These are phyloP conservation scores for Fusarium sp. DNA, from an alignment of 2,329 filamentous ascomycete genomes.

Conservation along the genomic window DNA sequence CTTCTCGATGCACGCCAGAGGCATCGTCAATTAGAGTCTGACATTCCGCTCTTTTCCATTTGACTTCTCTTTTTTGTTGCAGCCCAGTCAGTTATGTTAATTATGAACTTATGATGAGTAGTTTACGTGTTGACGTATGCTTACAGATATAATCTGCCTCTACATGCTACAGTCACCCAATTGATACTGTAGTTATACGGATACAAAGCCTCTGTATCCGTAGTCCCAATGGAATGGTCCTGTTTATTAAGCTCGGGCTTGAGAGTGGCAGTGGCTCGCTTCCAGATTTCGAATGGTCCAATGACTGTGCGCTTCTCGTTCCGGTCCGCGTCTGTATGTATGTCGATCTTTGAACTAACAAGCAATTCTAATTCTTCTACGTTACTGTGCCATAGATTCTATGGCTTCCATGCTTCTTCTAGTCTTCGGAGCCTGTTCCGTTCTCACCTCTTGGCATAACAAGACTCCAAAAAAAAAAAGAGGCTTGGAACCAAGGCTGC, in stretches of 20 bases:
- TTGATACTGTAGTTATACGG: too few relatives aligned
- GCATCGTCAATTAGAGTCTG: conserved; percentile 24
- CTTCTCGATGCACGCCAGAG: conserved; percentile 44
- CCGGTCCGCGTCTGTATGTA: conserved; percentile 14
- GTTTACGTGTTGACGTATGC: background rate
- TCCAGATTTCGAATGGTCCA: background rate
- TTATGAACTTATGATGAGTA: background rate
- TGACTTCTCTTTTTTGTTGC: background rate
- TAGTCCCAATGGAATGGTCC: background rate
- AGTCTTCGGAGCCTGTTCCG: conserved; percentile 25
- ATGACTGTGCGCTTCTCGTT: conserved; percentile 5
- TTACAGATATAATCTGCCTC: too few relatives aligned
- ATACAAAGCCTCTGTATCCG: background rate
- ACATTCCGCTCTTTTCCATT: conserved; percentile 17
- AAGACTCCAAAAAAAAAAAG: background rate
- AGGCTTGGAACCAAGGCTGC: conserved; percentile 20
- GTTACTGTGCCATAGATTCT: background rate
- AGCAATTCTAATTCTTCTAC: background rate
- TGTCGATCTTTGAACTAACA: conserved; percentile 19
- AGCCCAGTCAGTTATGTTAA: background rate
- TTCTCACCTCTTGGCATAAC: conserved; percentile 9
- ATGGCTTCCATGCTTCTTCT: conserved; percentile 12
- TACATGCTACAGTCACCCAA: too few relatives aligned
- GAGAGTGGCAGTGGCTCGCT: background rate
- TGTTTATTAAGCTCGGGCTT: background rate